Evolutionary conservation across 768 basidiomycete species (phyloP).

Genomic region (Hysterangium stoloniferum): DNA sequence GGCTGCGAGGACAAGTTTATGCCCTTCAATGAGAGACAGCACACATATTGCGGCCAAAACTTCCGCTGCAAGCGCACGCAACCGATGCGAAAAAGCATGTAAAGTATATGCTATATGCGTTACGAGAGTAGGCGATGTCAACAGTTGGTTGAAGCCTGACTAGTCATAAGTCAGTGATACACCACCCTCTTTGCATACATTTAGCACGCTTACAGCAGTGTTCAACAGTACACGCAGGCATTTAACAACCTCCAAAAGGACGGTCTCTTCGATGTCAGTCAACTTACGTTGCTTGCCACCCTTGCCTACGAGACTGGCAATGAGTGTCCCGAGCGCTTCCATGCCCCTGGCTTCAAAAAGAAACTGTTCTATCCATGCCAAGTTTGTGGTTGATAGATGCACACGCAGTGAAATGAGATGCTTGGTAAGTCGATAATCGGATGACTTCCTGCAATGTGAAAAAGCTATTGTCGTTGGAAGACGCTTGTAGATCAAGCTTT

Average conservation of each 20-base stretch:
- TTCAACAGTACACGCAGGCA: constrained; percentile 80
- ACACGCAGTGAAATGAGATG: constrained; percentile 78
- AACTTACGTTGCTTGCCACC: constrained; percentile 53
- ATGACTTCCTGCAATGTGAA: constrained; percentile 28
- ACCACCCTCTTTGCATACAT: not conserved
- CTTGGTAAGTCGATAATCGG: constrained; percentile 59
- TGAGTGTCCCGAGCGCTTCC: constrained; percentile 46
- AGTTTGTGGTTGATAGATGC: constrained; percentile 73
- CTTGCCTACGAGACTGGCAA: constrained; percentile 58
- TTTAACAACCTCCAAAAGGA: constrained; percentile 67
- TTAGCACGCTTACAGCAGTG: constrained; percentile 53
- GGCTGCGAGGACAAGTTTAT: constrained; percentile 65
- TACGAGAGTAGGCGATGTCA: constrained; percentile 56
- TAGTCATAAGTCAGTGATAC: constrained; percentile 25
- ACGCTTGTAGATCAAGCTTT: not conserved
- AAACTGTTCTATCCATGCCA: constrained; percentile 76
- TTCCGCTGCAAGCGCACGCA: constrained; percentile 64
- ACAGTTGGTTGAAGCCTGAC: constrained; percentile 65
- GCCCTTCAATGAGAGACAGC: constrained; percentile 61
- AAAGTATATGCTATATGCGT: constrained; percentile 69
- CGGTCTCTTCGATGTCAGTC: constrained; percentile 57
- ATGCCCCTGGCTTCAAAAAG: constrained; percentile 59
- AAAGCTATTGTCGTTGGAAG: not conserved
- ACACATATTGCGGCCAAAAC: constrained; percentile 80
- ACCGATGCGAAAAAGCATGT: constrained; percentile 55